These are phyloP conservation scores for Corylus americana DNA, from an alignment of 306 rosid species.

Conservation along the genomic window DNA sequence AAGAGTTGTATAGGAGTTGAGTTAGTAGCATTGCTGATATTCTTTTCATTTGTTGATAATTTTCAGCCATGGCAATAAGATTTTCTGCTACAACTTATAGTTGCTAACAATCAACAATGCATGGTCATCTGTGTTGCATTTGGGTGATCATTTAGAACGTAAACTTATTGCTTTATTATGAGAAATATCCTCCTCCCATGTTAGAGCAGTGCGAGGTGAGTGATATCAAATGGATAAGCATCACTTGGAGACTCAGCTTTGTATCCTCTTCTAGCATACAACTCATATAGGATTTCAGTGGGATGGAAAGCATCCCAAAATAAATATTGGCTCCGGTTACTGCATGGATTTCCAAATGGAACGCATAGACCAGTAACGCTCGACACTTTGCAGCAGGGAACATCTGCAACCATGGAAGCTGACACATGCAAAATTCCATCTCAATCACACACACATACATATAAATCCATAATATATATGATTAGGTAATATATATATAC, in stretches of 20 bases:
- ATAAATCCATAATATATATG: too few relatives aligned
- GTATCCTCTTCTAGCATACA: neutral
- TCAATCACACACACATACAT: neutral
- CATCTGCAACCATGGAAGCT: neutral
- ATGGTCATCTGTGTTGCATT: too few relatives aligned
- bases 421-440: neutral
- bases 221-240: slow-evolving; percentile 19
- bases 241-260: neutral
- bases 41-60: too few relatives aligned
- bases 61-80: too few relatives aligned
- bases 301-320: slow-evolving; percentile 30
- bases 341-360: neutral
- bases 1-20: too few relatives aligned
- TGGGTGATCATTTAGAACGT: too few relatives aligned
- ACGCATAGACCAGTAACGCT: neutral
- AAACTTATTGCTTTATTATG: too few relatives aligned
- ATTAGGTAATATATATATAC: neutral
- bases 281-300: neutral
- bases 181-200: neutral
- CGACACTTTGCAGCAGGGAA: neutral
- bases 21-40: too few relatives aligned
- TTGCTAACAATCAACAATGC: too few relatives aligned
- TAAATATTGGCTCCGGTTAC: neutral
- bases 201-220: slow-evolving; percentile 1
- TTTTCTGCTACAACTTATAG: too few relatives aligned